Evolutionary conservation across 2,329 filamentous ascomycete genomes (phyloP).

Genomic region (Colletotrichum godetiae): DNA sequence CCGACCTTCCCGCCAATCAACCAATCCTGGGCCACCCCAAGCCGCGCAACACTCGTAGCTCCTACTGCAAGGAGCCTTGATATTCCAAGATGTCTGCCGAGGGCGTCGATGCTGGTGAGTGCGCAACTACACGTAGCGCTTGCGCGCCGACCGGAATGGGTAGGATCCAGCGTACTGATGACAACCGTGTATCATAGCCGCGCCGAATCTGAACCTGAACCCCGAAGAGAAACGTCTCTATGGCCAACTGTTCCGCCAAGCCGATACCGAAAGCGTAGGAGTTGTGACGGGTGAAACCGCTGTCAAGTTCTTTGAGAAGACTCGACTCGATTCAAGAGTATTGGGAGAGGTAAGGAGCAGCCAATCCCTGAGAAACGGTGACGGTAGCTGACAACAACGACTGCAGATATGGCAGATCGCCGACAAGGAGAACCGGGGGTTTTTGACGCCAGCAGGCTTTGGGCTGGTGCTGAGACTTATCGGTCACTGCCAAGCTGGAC

Average conservation of each 20-base stretch:
- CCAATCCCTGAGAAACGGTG: neutral
- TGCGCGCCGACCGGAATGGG: neutral
- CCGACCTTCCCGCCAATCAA: neutral
- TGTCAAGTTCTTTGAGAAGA: slow-evolving; percentile 98
- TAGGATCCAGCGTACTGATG: slow-evolving; percentile 7
- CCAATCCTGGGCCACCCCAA: neutral
- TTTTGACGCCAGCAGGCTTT: slow-evolving; percentile 93
- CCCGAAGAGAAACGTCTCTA: slow-evolving; percentile 94
- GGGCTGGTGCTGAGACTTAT: slow-evolving; percentile 93
- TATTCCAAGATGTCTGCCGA: slow-evolving; percentile 32
- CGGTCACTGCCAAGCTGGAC: slow-evolving; percentile 91
- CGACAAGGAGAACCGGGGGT: slow-evolving; percentile 94
- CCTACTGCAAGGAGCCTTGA: neutral
- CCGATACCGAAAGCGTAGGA: slow-evolving; percentile 90
- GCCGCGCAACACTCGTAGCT: neutral
- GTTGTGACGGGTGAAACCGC: slow-evolving; percentile 96
- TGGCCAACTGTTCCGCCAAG: slow-evolving; percentile 91
- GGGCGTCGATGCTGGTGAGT: slow-evolving; percentile 33
- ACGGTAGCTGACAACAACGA: slow-evolving; percentile 7
- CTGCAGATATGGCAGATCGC: slow-evolving; percentile 97
- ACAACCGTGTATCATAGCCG: slow-evolving; percentile 51
- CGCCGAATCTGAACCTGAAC: slow-evolving; percentile 84
- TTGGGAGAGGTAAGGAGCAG: slow-evolving; percentile 80
- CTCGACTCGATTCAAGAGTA: slow-evolving; percentile 84
- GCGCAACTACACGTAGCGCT: neutral